Evolutionary conservation across 2,329 filamentous ascomycete species (phyloP).

Genomic region (Calonectria pteridis): DNA sequence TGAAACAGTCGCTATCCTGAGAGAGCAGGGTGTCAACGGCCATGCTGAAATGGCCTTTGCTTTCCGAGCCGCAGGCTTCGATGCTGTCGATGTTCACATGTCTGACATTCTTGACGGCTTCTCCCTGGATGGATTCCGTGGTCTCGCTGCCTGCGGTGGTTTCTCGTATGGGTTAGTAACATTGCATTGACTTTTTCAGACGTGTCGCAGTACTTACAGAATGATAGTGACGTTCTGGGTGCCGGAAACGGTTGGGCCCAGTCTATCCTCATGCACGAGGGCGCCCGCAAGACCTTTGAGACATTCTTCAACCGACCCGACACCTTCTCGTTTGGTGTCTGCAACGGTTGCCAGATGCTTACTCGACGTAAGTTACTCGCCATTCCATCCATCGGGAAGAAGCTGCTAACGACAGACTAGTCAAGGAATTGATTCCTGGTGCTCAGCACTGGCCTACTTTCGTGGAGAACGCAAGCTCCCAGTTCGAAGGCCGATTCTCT

Average conservation of each 20-base stretch:
- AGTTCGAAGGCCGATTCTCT: conserved; percentile 45
- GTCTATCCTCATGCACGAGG: conserved; percentile 87
- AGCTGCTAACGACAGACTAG: conserved; percentile 22
- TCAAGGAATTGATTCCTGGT: conserved; percentile 45
- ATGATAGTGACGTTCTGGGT: conserved; percentile 72
- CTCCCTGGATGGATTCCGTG: conserved; percentile 85
- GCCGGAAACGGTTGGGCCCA: conserved; percentile 98
- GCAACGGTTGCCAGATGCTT: conserved; percentile 98
- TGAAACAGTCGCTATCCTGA: conserved; percentile 87
- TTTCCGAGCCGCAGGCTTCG: conserved; percentile 91
- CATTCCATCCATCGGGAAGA: neutral
- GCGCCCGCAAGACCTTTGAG: conserved; percentile 81
- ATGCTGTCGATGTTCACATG: conserved; percentile 96
- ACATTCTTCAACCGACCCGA: conserved; percentile 88
- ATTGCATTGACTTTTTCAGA: neutral
- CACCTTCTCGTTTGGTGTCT: conserved; percentile 93
- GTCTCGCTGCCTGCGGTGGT: conserved; percentile 93
- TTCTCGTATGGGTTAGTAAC: conserved; percentile 84
- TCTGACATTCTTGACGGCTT: conserved; percentile 86
- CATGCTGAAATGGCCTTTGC: conserved; percentile 98
- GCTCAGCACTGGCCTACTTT: conserved; percentile 59
- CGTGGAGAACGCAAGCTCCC: conserved; percentile 75
- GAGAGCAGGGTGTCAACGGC: conserved; percentile 96
- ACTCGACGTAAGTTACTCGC: conserved; percentile 62
- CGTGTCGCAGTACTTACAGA: conserved; percentile 11